Conservation (phyloP, 2,329 filamentous ascomycete genomes). For the Curvularia sp. region DNA sequence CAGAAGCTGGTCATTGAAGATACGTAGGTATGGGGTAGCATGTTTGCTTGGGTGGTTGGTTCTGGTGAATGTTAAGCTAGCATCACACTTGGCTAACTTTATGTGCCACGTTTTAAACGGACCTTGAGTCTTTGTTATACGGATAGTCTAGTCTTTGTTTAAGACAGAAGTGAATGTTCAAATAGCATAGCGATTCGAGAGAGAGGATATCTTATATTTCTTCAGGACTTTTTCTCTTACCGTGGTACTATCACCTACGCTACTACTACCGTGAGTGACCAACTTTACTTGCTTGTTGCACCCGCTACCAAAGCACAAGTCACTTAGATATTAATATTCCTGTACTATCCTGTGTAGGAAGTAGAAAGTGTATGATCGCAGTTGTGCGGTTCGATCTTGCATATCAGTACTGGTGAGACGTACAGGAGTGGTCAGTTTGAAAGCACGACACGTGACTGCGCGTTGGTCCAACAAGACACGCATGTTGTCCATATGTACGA, state of each 20-base stretch:
- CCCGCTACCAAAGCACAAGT: too few species aligned
- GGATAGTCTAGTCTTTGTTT: neutral
- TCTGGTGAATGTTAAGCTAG: neutral
- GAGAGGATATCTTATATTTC: neutral
- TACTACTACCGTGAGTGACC: neutral
- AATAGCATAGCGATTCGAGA: neutral
- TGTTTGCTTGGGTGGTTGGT: neutral
- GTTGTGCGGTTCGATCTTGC: too few species aligned
- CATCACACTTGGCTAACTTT: neutral
- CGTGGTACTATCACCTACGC: neutral
- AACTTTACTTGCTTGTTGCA: too few species aligned
- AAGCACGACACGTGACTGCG: constrained; percentile 46
- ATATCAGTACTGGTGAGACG: too few species aligned
- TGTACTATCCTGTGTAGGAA: too few species aligned
- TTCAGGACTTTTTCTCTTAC: neutral
- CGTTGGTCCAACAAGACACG: constrained; percentile 19
- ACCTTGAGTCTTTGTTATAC: neutral
- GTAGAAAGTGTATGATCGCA: too few species aligned
- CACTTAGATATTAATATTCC: too few species aligned
- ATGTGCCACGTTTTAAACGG: neutral
- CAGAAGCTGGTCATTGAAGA: constrained; percentile 29
- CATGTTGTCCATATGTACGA: constrained; percentile 3
- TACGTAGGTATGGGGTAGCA: constrained; percentile 17
- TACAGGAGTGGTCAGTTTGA: constrained; percentile 37
- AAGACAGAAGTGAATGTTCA: neutral